Base-by-base conservation (phyloP, 1,284 basidiomycete species). In the Dichomitus squalens region DNA sequence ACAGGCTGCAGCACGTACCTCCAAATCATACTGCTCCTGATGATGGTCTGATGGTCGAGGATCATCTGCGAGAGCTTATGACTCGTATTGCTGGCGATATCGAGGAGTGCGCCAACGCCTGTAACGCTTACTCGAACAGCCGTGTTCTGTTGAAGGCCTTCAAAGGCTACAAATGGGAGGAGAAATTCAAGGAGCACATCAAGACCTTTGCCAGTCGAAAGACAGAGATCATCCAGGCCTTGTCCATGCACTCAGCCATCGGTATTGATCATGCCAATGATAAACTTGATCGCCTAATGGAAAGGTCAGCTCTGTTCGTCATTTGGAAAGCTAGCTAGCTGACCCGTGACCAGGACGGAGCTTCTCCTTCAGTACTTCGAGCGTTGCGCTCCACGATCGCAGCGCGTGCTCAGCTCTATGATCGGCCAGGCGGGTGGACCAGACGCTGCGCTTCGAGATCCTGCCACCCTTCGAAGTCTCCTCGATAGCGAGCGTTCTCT, bases 101-200 rank as follows among this genome's bases (percentile, higher is more conserved):
- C 57, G 66, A 70, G 46, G 47, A 55, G 3, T 73, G 71, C 49
- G 71, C 68, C 0, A 72, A 72, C 50, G 57, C 60, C 4, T 74
- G 72, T 53, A 72, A 74, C 41, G 63, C 69, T 0, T 74, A 72
- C 53, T 55, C 60, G 2, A 72, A 70, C 61, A 73, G 70, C 53
- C 59, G 61, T 2, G 63, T 68, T 4, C 53, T 71, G 63, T 74
- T 74, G 2, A 78, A 76, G 54, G 69, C 75, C 0, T 46, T 79
- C 34, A 74, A 74, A 38, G 68, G 73, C 11, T 64, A 71, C 20
- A 62, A 68, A 38, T 80, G 78, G 70, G 73, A 79, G 48, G 43
- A 44, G 4, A 70, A 66, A 4, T 68, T 81, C 4, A 67, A 72
- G 3, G 69, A 56, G 4, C 77, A 69, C 53, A 66, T 72, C 12